Evolutionary conservation across 805 yeast genomes (phyloP), one percentile per base, ranked within the genome.

Genomic region (Blastobotrys americana): DNA sequence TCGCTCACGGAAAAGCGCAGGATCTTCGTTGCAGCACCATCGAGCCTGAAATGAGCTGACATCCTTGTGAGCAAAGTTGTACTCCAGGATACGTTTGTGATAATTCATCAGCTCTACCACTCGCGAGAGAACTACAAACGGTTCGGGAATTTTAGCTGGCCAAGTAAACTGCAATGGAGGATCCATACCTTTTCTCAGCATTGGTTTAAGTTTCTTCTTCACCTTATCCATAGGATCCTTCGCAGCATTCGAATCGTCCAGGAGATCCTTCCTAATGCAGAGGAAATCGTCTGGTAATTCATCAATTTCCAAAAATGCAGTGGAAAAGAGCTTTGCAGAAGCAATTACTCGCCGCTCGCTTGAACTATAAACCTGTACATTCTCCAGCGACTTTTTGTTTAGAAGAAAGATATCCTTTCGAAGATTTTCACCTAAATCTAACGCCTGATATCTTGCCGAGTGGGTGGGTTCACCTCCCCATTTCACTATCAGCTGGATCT

Each of bases 401-500:
- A 93, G 71, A 47, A 93, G 72, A 59, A 85, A 82, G 55, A 88
- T 76, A 63, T 93, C 95, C 61, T 90, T 96, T 58, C 98, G 80
- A 68, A 84, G 75, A 65, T 89, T 96, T 60, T 90, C 97, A 43
- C 98, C 99, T 16, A 93, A 77, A 64, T 93, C 99, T 22, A 82
- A 76, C 1, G 96, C 95, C 67, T 93, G 99, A 61, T 87, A 84
- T 51, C 82, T 77, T 2, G 97, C 97, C 8, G 97, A 88, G 63
- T 93, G 99, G 1, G 99, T 93, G 4, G 98, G 97, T 64, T 93
- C 99, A 51, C 99, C 99, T 56, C 98, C 98, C 98, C 98, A 93
- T 63, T 93, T 93, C 56, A 93, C 71, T 50, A 93, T 94, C 51
- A 93, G 80, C 64, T 93, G 98, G 19, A 90, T 97, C 61, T 93